Conservation (phyloP, 148 eudicot species). For the Selenicereus undatus region DNA sequence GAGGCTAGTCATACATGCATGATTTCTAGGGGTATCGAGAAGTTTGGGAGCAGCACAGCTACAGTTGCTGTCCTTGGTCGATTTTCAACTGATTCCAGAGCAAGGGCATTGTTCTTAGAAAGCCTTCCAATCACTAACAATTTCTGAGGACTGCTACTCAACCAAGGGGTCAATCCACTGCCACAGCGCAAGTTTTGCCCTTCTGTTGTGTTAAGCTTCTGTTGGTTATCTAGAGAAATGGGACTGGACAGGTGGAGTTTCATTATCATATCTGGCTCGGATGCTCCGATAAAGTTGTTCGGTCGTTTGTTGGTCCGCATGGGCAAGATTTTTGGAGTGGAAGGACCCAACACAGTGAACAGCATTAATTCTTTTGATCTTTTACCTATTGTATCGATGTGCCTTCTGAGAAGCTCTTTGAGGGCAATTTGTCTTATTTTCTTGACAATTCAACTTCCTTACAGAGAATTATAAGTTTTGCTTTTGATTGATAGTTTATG, state of each 20-base stretch:
- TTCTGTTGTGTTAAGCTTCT: not conserved
- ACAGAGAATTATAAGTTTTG: not conserved
- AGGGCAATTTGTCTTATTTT: slow-evolving; percentile 12
- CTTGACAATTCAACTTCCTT: slow-evolving; percentile 2
- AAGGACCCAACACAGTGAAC: slow-evolving; percentile 4
- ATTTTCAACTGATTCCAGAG: slow-evolving; percentile 63
- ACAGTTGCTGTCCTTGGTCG: slow-evolving; percentile 86
- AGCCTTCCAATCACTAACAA: slow-evolving; percentile 39
- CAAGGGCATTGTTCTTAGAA: slow-evolving; percentile 65
- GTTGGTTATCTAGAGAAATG: not conserved
- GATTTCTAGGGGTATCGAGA: slow-evolving; percentile 91
- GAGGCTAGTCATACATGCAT: slow-evolving; percentile 94
- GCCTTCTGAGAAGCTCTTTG: slow-evolving; percentile 11
- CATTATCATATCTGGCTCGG: not conserved
- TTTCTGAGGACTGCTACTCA: slow-evolving; percentile 21
- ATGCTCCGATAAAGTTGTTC: not conserved
- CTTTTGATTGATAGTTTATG: slow-evolving; percentile 1
- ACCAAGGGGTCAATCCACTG: not conserved
- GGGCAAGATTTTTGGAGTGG: not conserved
- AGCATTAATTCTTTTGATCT: not conserved
- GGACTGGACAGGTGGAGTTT: slow-evolving; percentile 11
- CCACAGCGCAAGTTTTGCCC: not conserved
- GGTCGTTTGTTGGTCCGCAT: not conserved
- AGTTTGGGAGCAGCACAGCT: slow-evolving; percentile 82
- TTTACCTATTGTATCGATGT: slow-evolving; percentile 10